A percentile compares a stretch with the other conserved stretches of the same genome.
Evolutionary conservation across 2,329 filamentous ascomycete species (phyloP).

Genomic region (Hypoxylon sp.): DNA sequence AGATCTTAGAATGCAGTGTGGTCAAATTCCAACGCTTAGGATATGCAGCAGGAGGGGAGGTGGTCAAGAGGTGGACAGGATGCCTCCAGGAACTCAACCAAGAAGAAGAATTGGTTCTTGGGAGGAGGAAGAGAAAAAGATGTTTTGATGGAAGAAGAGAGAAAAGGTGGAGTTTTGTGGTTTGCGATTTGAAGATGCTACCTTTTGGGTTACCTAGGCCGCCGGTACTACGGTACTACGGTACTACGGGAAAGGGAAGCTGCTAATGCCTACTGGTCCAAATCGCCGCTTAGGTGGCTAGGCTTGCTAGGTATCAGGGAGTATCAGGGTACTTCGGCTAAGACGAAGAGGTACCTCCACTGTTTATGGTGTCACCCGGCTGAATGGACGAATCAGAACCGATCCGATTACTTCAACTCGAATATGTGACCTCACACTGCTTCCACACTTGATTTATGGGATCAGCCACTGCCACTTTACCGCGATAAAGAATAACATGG

Average conservation of each 20-base stretch:
- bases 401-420: constrained; percentile 48
- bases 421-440: constrained; percentile 50
- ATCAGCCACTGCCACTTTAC: constrained; percentile 32
- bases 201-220: constrained; percentile 28
- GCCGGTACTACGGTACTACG: constrained; percentile 38
- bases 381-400: constrained; percentile 53
- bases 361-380: constrained; percentile 44
- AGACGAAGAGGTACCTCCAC: constrained; percentile 46
- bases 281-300: constrained; percentile 31
- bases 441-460: constrained; percentile 15
- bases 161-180: constrained; percentile 56
- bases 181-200: constrained; percentile 53
- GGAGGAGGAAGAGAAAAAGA: constrained; percentile 45
- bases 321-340: constrained; percentile 48
- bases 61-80: constrained; percentile 47
- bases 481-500: constrained; percentile 29
- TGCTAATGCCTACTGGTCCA: constrained; percentile 37
- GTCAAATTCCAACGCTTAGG: constrained; percentile 53
- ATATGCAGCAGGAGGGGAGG: constrained; percentile 48
- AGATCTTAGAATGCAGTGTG: constrained; percentile 39
- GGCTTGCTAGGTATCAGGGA: constrained; percentile 24
- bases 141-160: constrained; percentile 44
- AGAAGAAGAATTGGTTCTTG: constrained; percentile 45
- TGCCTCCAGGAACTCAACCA: constrained; percentile 51
- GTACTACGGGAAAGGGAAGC: constrained; percentile 42